A percentile compares a stretch with the other conserved stretches of the same genome.
Conservation (phyloP, 192 early-diverging fungal genomes). For the Powellomyces hirtus region DNA sequence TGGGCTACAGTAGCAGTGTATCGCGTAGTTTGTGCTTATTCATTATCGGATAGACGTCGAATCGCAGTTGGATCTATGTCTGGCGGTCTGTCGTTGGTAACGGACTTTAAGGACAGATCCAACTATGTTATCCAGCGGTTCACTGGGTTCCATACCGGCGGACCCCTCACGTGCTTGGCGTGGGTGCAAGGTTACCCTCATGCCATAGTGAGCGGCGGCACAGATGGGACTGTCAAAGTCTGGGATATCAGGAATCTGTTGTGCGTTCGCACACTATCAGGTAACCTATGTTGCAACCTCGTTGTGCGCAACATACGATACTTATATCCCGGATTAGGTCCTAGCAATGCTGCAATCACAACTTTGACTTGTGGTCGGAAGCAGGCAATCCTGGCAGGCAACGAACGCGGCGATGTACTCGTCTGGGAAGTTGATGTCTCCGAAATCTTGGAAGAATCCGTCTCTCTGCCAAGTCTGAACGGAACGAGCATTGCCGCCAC, state of each 20-base stretch:
- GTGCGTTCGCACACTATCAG: slow-evolving; percentile 32
- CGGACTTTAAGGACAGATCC: slow-evolving; percentile 36
- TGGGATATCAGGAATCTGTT: slow-evolving; percentile 45
- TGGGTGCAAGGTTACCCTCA: slow-evolving; percentile 21
- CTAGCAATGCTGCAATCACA: not conserved
- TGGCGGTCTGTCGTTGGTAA: slow-evolving; percentile 54
- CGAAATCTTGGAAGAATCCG: not conserved
- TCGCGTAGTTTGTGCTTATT: not conserved
- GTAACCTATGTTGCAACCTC: not conserved
- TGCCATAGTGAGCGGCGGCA: slow-evolving; percentile 48
- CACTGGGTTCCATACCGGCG: slow-evolving; percentile 52
- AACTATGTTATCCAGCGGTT: slow-evolving; percentile 47
- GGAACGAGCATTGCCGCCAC: not conserved
- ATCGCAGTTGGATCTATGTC: slow-evolving; percentile 56
- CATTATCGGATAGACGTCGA: slow-evolving; percentile 39
- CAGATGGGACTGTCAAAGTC: slow-evolving; percentile 48
- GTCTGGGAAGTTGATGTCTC: slow-evolving; percentile 18
- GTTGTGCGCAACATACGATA: no score
- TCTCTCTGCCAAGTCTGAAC: not conserved
- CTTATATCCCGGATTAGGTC: no score
- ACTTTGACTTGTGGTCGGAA: not conserved
- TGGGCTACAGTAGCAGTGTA: not conserved
- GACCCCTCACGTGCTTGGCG: slow-evolving; percentile 43
- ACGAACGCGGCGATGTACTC: not conserved
- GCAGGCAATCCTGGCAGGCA: slow-evolving; percentile 14